A percentile compares a stretch with the other conserved stretches of the same genome.
Conservation (phyloP, 768 basidiomycete species). For the Cystofilobasidium ferigula region DNA sequence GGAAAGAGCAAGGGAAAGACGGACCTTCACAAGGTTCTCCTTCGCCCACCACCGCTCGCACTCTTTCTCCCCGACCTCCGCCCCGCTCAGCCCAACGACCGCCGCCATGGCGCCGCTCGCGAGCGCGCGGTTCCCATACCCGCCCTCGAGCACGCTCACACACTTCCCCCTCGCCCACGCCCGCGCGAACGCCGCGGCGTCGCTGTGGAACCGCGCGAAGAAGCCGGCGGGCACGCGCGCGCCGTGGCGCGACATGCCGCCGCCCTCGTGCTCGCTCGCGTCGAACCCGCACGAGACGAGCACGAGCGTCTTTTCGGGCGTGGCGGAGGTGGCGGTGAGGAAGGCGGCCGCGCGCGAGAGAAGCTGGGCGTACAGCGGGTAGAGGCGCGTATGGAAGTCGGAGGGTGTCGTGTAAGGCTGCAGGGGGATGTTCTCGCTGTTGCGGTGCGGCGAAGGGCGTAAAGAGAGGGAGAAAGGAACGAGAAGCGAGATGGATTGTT, state of each 20-base stretch:
- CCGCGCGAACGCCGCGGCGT: constrained; percentile 56
- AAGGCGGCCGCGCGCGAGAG: constrained; percentile 61
- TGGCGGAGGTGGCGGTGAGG: constrained; percentile 49
- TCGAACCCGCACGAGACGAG: constrained; percentile 94
- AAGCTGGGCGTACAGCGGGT: constrained; percentile 56
- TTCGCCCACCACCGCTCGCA: constrained; percentile 51
- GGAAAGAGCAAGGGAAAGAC: constrained; percentile 16
- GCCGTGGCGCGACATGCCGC: constrained; percentile 80
- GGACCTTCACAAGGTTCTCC: constrained; percentile 52
- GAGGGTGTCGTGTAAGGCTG: constrained; percentile 57
- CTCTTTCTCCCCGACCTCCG: constrained; percentile 30
- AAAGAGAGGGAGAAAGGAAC: background rate
- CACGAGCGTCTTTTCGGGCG: constrained; percentile 60
- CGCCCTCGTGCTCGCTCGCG: constrained; percentile 80
- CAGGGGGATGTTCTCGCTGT: constrained; percentile 52
- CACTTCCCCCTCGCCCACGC: constrained; percentile 56
- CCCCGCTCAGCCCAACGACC: constrained; percentile 51
- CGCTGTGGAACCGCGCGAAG: constrained; percentile 69
- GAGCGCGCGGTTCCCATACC: constrained; percentile 82
- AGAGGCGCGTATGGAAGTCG: constrained; percentile 66
- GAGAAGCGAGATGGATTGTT: no score
- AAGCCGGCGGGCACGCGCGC: constrained; percentile 80
- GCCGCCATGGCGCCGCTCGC: constrained; percentile 74
- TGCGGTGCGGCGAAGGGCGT: background rate
- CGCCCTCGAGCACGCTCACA: constrained; percentile 86